These are phyloP conservation scores for Aurantiochytrium sp. DNA, from an alignment of 108 stramenopile genomes.

Conservation along the genomic window DNA sequence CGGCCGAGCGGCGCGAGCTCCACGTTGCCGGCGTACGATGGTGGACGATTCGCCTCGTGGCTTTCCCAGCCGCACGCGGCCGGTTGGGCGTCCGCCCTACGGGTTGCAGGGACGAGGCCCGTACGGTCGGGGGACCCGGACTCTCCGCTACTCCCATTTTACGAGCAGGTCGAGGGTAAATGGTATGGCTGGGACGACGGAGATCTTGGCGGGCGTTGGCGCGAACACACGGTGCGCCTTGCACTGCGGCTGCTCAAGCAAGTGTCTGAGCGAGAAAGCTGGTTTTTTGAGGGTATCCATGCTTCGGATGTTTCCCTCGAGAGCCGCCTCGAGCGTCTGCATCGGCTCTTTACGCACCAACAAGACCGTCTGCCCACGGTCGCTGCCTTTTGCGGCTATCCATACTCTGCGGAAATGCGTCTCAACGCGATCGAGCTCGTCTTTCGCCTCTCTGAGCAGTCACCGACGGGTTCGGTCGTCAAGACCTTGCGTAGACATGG, in stretches of 20 bases:
- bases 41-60: constrained; percentile 3
- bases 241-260: background rate
- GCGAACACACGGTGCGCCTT: background rate
- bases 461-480: background rate
- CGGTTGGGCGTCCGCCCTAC: background rate
- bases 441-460: background rate
- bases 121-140: background rate
- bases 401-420: constrained; percentile 1
- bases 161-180: background rate
- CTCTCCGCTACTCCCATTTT: background rate
- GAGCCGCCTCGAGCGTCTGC: constrained; percentile 7
- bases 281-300: background rate
- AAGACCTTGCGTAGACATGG: background rate
- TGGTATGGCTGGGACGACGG: background rate
- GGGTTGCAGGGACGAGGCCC: background rate
- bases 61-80: background rate
- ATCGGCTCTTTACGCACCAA: constrained; percentile 4
- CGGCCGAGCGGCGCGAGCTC: background rate
- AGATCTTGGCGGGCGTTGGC: background rate
- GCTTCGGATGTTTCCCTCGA: background rate
- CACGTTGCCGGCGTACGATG: background rate
- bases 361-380: background rate
- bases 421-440: background rate
- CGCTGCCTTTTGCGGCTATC: background rate
- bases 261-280: background rate